A percentile compares a stretch with the other conserved stretches of the same genome.
phyloP scores from a whole-genome alignment of 257 asterid species.

The Fraxinus anomala region DNA sequence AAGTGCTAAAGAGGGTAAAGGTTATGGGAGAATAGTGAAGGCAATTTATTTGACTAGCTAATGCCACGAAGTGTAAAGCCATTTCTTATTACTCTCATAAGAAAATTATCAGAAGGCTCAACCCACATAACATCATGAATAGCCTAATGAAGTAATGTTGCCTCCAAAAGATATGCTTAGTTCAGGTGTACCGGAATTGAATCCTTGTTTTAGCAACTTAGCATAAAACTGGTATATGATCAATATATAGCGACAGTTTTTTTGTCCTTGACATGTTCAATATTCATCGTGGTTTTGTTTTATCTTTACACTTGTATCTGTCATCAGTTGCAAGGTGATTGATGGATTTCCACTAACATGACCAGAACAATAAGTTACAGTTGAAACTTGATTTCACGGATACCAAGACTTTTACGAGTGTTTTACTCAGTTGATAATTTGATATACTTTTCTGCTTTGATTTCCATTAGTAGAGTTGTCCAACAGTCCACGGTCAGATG shows the following conservation, averaged over 20 bases:
- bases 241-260: not conserved
- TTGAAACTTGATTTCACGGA: not conserved
- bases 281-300: not conserved
- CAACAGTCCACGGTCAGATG: not conserved
- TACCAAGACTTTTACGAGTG: not conserved
- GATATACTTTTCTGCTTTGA: not conserved
- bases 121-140: conserved; percentile 1
- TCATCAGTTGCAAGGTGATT: not conserved
- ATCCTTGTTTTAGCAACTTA: not conserved
- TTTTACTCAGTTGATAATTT: not conserved
- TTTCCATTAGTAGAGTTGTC: not conserved
- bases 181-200: not conserved
- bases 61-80: not conserved
- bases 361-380: too few relatives aligned
- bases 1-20: not conserved
- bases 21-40: not conserved
- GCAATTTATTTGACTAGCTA: not conserved
- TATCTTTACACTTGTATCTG: not conserved
- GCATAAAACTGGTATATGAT: not conserved
- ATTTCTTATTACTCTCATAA: conserved; percentile 1
- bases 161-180: not conserved
- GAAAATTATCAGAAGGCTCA: conserved; percentile 1
- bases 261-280: not conserved
- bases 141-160: not conserved
- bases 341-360: not conserved